Conservation (phyloP, 1,284 basidiomycete species). For the Prillingera fragicola region DNA sequence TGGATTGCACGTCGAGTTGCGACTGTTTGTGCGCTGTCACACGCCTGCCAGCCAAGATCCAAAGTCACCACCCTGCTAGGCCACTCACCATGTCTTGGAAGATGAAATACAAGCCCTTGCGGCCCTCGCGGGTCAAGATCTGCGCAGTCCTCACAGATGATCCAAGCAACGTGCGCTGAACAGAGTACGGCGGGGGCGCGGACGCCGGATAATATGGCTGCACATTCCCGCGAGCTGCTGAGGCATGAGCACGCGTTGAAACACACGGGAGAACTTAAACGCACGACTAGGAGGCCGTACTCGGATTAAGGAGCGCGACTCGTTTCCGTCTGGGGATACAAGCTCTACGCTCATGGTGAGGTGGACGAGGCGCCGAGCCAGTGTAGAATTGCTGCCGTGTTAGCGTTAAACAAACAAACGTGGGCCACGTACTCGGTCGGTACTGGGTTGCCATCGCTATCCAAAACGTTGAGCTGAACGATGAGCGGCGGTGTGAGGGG, state of each 20-base stretch:
- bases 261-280: background rate
- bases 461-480: conserved; percentile 14
- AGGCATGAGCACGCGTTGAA: background rate
- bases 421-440: conserved; percentile 13
- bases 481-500: conserved; percentile 16
- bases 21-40: too few relatives aligned
- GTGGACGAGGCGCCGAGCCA: conserved; percentile 15
- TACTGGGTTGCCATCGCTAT: conserved; percentile 11
- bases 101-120: conserved; percentile 17
- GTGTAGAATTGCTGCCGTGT: conserved; percentile 10
- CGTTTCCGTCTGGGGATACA: conserved; percentile 10
- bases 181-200: conserved; percentile 16
- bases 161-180: conserved; percentile 15
- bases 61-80: too few relatives aligned
- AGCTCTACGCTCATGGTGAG: conserved; percentile 19
- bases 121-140: conserved; percentile 11
- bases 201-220: conserved; percentile 19
- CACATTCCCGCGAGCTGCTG: conserved; percentile 14
- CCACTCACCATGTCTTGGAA: conserved; percentile 19
- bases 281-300: conserved; percentile 18
- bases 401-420: background rate
- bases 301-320: conserved; percentile 15
- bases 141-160: conserved; percentile 16
- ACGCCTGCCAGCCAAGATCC: too few relatives aligned
- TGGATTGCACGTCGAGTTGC: too few relatives aligned